These are phyloP conservation scores for Ganoderma lucidum DNA, from an alignment of 1,284 basidiomycete species.

Conservation along the genomic window DNA sequence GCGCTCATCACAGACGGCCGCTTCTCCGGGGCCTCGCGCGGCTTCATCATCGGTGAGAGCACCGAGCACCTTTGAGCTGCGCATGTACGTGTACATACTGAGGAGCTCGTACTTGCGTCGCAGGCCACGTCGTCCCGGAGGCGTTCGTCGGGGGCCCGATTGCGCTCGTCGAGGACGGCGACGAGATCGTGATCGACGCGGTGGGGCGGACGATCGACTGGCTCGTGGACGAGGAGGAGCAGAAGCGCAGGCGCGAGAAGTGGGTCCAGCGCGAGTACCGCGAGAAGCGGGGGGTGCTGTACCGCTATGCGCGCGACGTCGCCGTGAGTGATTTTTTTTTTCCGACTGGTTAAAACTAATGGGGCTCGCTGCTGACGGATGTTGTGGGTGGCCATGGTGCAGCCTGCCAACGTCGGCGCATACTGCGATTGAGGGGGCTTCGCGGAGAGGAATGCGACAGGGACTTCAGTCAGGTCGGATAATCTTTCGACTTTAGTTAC, in stretches of 20 bases:
- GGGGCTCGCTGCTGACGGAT: too few relatives aligned
- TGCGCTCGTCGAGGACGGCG: conserved; percentile 93
- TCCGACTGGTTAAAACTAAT: conserved; percentile 3
- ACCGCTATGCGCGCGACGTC: conserved; percentile 82
- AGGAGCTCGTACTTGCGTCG: not conserved
- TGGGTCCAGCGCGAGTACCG: conserved; percentile 79
- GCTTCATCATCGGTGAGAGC: conserved; percentile 65
- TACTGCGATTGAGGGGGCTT: too few relatives aligned
- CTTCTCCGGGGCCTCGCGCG: conserved; percentile 85
- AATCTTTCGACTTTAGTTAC: too few relatives aligned
- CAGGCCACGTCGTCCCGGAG: conserved; percentile 92
- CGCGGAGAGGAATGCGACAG: too few relatives aligned
- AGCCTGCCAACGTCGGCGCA: conserved; percentile 82
- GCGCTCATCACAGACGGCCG: conserved; percentile 97
- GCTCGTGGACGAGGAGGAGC: conserved; percentile 84
- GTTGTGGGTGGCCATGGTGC: too few relatives aligned
- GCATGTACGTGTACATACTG: not conserved
- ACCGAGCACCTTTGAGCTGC: too few relatives aligned
- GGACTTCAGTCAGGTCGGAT: too few relatives aligned
- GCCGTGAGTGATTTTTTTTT: conserved; percentile 60
- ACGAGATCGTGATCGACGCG: conserved; percentile 85
- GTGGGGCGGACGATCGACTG: conserved; percentile 83
- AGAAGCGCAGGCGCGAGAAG: conserved; percentile 69
- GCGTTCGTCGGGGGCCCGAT: conserved; percentile 95
- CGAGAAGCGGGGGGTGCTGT: conserved; percentile 75